Evolutionary conservation across 2,329 filamentous ascomycete species (phyloP), one percentile per base, ranked within the genome.

Genomic region (Fusarium chlamydosporum): DNA sequence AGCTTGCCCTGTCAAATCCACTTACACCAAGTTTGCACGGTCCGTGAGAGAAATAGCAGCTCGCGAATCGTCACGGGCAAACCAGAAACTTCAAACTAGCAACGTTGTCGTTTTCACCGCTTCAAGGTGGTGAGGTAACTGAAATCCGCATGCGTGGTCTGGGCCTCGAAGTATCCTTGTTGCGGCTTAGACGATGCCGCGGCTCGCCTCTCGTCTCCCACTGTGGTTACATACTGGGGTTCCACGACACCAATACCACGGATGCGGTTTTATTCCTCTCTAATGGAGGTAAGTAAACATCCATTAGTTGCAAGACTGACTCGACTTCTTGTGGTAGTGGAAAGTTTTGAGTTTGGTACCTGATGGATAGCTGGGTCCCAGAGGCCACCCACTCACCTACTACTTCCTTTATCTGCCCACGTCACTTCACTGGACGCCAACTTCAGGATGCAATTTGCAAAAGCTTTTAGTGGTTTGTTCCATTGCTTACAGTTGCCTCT

Each of bases 21-120:
- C 61, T 26, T 35, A 15, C 10, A 37, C 37, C 47, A 57, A 59
- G 23, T 46, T 46, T 64, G 59, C 61, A 64, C 38, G 48, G 27
- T n/a, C 52, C 31, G 43, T 23, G 11, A 42, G 31, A 40, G 41
- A 40, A 13, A 46, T 51, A 29, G 16, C n/a, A 13, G 33, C 27
- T 50, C 46, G 34, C 13, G 27, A 31, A 45, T 62, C 35, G 60
- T 63, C 71, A 73, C 65, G 80, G 78, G 61, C 77, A 80, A 61
- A 80, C n/a, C n/a, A 27, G 26, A 42, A 47, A 20, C 23, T 56
- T 35, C 33, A 48, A 23, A 40, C 59, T 57, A 48, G 60, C 37
- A 43, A 37, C 18, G 35, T 31, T 26, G 20, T 31, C 43, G 47
- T 57, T 76, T 51, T 78, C 74, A 50, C 79, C 77, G 52, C 76